These are phyloP conservation scores for Trypanosoma melophagium DNA, from an alignment of 208 protist genomes.

Conservation along the genomic window DNA sequence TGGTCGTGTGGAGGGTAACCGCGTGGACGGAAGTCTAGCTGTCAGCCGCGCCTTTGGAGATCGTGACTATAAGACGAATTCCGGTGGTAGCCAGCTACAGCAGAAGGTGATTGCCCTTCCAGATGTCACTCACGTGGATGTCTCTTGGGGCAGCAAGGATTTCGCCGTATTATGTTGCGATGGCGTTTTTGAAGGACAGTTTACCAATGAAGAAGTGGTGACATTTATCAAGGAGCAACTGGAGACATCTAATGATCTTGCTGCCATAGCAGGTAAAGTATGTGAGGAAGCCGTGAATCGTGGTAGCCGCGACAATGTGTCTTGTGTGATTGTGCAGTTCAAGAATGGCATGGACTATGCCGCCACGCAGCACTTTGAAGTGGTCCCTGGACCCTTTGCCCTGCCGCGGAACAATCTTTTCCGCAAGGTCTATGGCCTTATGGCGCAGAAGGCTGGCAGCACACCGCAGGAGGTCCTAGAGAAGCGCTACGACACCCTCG, in stretches of 20 bases:
- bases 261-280: conserved; percentile 77
- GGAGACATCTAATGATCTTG: conserved; percentile 66
- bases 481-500: conserved; percentile 76
- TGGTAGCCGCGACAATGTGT: conserved; percentile 91
- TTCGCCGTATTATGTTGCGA: conserved; percentile 92
- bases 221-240: conserved; percentile 84
- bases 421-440: conserved; percentile 82
- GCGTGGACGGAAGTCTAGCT: conserved; percentile 93
- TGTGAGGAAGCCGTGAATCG: conserved; percentile 88
- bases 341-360: conserved; percentile 75
- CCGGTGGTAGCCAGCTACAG: conserved; percentile 53
- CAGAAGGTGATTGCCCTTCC: conserved; percentile 91
- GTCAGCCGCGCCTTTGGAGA: conserved; percentile 94
- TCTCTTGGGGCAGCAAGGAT: conserved; percentile 70
- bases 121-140: conserved; percentile 74
- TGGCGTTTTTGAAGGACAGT: conserved; percentile 91
- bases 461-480: conserved; percentile 77
- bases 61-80: conserved; percentile 90
- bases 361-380: conserved; percentile 53
- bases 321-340: conserved; percentile 91
- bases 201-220: conserved; percentile 90
- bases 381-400: conserved; percentile 83
- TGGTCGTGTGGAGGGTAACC: conserved; percentile 90
- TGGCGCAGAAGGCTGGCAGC: conserved; percentile 70
- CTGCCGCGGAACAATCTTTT: conserved; percentile 70